Percentiles rank a stretch among this genome's conserved stretches.
phyloP scores from a whole-genome alignment of 2,329 filamentous ascomycete genomes.

The Penicillium nordicum region DNA sequence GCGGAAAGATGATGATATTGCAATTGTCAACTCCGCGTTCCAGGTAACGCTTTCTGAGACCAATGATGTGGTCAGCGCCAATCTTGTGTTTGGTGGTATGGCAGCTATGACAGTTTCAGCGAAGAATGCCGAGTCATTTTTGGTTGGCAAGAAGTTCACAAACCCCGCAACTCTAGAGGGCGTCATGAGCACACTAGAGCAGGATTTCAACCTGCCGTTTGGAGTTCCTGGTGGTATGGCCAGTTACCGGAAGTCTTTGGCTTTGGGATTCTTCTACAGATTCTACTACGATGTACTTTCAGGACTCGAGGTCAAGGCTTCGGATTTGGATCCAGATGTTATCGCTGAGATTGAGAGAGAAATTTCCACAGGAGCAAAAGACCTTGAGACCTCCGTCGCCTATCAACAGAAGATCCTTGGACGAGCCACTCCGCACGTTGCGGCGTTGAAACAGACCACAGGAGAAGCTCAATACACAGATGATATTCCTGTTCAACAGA shows the following conservation, averaged over 20 bases:
- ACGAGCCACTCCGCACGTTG: conserved; percentile 80
- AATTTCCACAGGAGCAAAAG: conserved; percentile 76
- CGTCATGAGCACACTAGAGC: conserved; percentile 81
- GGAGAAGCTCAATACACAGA: conserved; percentile 96
- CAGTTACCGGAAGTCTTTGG: conserved; percentile 86
- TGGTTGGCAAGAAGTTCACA: conserved; percentile 74
- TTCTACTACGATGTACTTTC: conserved; percentile 89
- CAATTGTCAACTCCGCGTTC: conserved; percentile 87
- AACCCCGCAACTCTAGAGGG: conserved; percentile 82
- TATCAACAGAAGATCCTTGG: conserved; percentile 83
- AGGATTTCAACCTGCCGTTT: conserved; percentile 84
- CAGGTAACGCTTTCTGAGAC: conserved; percentile 67
- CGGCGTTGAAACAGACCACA: conserved; percentile 87
- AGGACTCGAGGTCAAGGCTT: conserved; percentile 47
- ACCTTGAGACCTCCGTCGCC: conserved; percentile 67
- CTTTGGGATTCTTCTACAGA: conserved; percentile 91
- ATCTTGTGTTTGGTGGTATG: conserved; percentile 92
- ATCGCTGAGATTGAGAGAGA: conserved; percentile 80
- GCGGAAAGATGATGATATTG: conserved; percentile 96
- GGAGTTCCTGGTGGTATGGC: conserved; percentile 97
- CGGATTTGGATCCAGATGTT: conserved; percentile 66
- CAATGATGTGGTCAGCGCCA: conserved; percentile 68
- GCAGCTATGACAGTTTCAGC: conserved; percentile 87
- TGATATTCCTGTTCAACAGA: conserved; percentile 81
- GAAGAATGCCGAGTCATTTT: conserved; percentile 69